A percentile compares a stretch with the other conserved stretches of the same genome.
Conservation (phyloP, 2,329 filamentous ascomycete genomes). For the Fusarium paranaense region DNA sequence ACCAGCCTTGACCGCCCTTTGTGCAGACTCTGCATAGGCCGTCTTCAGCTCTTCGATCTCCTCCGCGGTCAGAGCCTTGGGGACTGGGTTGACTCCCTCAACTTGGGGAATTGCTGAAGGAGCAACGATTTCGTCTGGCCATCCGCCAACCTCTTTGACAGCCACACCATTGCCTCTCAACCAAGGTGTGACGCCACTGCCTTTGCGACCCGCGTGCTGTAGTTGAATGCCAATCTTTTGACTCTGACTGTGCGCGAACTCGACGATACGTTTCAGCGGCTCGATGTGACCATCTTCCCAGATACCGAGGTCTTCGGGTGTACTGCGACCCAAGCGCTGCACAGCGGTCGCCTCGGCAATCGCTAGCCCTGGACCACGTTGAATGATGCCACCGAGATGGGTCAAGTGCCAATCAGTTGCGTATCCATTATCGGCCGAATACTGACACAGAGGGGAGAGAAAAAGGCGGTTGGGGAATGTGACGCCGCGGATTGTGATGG, state of each 20-base stretch:
- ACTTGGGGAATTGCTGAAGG: constrained; percentile 60
- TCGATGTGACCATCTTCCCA: constrained; percentile 79
- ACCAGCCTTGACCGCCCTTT: constrained; percentile 71
- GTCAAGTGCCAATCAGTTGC: constrained; percentile 77
- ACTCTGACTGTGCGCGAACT: constrained; percentile 68
- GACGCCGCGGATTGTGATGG: constrained; percentile 58
- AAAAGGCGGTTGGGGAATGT: constrained; percentile 59
- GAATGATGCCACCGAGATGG: constrained; percentile 78
- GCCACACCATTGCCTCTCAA: constrained; percentile 68
- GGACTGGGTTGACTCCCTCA: constrained; percentile 62
- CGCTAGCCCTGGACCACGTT: constrained; percentile 73
- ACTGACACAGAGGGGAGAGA: constrained; percentile 60
- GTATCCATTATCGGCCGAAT: constrained; percentile 62
- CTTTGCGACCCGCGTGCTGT: constrained; percentile 78
- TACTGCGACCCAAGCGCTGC: constrained; percentile 75
- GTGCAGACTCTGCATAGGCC: constrained; percentile 65
- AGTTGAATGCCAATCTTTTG: constrained; percentile 80
- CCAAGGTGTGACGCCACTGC: constrained; percentile 69
- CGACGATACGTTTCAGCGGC: constrained; percentile 66
- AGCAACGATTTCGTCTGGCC: constrained; percentile 61
- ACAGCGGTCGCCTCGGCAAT: constrained; percentile 78
- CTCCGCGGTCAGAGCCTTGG: constrained; percentile 70
- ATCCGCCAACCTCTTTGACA: constrained; percentile 60
- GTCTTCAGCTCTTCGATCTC: constrained; percentile 70
- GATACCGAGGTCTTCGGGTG: constrained; percentile 74